A percentile compares a stretch with the other conserved stretches of the same genome.
Conservation (phyloP, 2,329 filamentous ascomycete genomes). For the Basipetospora chlamydospora region DNA sequence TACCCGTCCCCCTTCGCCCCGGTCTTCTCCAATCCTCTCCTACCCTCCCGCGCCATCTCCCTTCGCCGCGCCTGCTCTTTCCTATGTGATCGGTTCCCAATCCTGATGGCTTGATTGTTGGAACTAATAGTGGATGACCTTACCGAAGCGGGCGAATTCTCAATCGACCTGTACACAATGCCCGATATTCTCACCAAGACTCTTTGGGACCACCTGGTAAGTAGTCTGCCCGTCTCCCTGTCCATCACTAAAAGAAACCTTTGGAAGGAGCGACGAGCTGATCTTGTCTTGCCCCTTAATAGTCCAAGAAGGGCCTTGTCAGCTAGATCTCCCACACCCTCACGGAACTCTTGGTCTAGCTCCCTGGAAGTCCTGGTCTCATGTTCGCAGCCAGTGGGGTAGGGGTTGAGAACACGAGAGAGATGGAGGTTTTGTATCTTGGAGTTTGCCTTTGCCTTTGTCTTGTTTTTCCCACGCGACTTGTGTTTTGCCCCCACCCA, state of each 20-base stretch:
- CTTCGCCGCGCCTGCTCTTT: slow-evolving; percentile 7
- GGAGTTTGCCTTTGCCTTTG: too few relatives aligned
- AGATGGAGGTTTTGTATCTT: too few relatives aligned
- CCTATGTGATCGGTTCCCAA: slow-evolving; percentile 9
- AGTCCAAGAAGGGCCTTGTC: slow-evolving; percentile 28
- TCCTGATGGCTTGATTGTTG: slow-evolving; percentile 15
- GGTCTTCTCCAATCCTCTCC: too few relatives aligned
- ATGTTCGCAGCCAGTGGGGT: too few relatives aligned
- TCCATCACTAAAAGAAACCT: background rate
- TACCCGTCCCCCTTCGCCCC: too few relatives aligned
- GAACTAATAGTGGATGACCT: slow-evolving; percentile 22
- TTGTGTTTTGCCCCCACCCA: too few relatives aligned
- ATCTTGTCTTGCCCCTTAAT: background rate
- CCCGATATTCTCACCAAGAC: slow-evolving; percentile 79
- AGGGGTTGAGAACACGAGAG: too few relatives aligned
- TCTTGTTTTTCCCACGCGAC: too few relatives aligned
- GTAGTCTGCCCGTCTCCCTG: slow-evolving; percentile 9
- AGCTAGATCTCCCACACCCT: too few relatives aligned
- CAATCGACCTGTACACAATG: slow-evolving; percentile 95
- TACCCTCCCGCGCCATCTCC: slow-evolving; percentile 2
- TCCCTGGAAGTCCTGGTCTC: too few relatives aligned
- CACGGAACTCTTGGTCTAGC: too few relatives aligned
- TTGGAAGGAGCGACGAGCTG: background rate
- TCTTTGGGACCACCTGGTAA: slow-evolving; percentile 76
- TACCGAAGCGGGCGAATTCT: slow-evolving; percentile 74